Evolutionary conservation across 805 yeast genomes (phyloP), one percentile per base, ranked within the genome.

Genomic region (Nakazawaea wyomingensis): DNA sequence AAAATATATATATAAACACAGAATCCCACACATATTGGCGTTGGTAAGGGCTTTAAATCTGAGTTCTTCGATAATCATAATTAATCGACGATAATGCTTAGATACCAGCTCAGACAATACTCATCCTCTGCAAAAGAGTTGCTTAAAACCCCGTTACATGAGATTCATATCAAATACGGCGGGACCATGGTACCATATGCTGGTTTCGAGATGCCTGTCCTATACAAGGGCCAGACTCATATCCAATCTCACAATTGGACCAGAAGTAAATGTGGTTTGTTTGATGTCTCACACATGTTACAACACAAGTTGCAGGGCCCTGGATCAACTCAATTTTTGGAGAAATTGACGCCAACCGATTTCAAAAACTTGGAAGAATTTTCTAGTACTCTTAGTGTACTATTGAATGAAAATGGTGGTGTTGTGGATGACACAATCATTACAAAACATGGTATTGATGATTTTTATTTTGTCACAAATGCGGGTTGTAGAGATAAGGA

Each of bases 271-370:
- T 89, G 90, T 29, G 99, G 99, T 5, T 68, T 93, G 39, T 93
- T 93, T 56, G 99, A 93, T 60, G 99, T 93, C 40, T 86, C 96
- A 43, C 99, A 93, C 64, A 93, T 93, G 99, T 74, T 91, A 39
- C 99, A 93, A 68, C 97, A 95, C 61, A 74, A 69, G 34, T 61
- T 93, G 47, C 58, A 62, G 2, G 99, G 99, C 13, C 64, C 74
- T 1, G 83, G 76, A 32, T 76, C 95, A 1, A 66, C 78, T 5
- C 68, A 68, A 4, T 79, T 91, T 44, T 69, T 93, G 50, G 84
- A 93, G 60, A 77, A 73, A 51, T 68, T 91, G 39, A 86, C 96
- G n/a, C 99, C 99, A 9, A 76, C 91, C 13, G 96, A 89, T 59
- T 74, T 89, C 48, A 54, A 64, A n/a, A 59, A 51, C 5, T 66